Percentiles rank a stretch among this genome's conserved stretches.
Conservation (phyloP, 1,284 basidiomycete genomes). For the Marasmius fiardii region DNA sequence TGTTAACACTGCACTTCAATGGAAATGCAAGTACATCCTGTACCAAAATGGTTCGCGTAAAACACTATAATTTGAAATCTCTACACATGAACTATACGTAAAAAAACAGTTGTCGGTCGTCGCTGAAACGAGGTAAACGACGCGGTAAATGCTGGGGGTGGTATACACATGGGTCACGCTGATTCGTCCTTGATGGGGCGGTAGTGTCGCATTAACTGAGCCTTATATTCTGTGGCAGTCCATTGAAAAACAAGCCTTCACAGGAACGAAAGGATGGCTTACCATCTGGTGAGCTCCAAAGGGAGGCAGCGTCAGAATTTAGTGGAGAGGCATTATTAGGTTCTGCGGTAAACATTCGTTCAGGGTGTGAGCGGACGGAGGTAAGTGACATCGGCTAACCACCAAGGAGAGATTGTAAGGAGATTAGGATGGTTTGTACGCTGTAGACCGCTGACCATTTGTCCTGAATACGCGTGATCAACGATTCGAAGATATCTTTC, state of each 20-base stretch:
- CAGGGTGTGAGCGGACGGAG: background rate
- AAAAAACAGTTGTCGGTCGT: background rate
- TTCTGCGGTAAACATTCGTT: conserved; percentile 47
- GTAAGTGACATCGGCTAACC: conserved; percentile 42
- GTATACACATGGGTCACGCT: conserved; percentile 27
- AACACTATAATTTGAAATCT: too few species aligned
- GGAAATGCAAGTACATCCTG: too few species aligned
- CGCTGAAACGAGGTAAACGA: background rate
- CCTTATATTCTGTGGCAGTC: conserved; percentile 55
- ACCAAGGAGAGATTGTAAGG: conserved; percentile 80
- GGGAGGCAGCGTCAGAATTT: conserved; percentile 75
- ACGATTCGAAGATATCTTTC: conserved; percentile 3
- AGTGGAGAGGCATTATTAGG: conserved; percentile 87
- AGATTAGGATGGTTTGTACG: conserved; percentile 85
- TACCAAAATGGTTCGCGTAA: too few species aligned
- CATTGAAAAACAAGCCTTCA: background rate
- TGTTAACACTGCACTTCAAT: too few species aligned
- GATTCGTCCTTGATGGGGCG: conserved; percentile 51
- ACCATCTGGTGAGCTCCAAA: conserved; percentile 74
- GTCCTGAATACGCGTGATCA: conserved; percentile 45
- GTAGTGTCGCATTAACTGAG: conserved; percentile 71
- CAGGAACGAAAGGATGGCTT: conserved; percentile 17
- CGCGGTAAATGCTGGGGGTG: conserved; percentile 5
- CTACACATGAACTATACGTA: background rate
- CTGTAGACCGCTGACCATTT: conserved; percentile 91